phyloP scores from a whole-genome alignment of 208 protist species.

The Leishmania gerbilli region DNA sequence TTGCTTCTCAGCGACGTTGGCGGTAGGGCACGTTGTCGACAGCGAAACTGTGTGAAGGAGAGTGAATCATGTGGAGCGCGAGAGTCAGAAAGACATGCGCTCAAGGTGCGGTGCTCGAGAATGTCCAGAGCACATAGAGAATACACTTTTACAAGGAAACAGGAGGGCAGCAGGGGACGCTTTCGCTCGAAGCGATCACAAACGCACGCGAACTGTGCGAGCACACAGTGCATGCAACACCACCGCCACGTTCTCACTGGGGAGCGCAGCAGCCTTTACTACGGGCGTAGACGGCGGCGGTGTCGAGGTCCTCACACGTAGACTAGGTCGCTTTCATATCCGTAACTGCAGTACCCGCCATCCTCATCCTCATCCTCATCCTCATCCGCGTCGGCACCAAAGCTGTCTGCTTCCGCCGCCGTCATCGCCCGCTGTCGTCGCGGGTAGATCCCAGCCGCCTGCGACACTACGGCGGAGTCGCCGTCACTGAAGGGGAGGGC shows the following conservation, averaged over 20 bases:
- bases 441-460: neutral
- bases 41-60: neutral
- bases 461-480: neutral
- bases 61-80: neutral
- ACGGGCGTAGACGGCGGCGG: neutral
- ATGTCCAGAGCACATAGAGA: neutral
- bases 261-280: too few species aligned
- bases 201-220: neutral
- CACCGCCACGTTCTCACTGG: neutral
- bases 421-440: neutral
- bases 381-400: slow-evolving; percentile 6
- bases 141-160: neutral
- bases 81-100: neutral
- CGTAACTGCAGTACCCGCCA: slow-evolving; percentile 29
- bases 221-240: neutral
- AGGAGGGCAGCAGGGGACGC: neutral
- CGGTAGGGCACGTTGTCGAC: neutral
- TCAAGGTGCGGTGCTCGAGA: neutral
- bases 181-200: neutral
- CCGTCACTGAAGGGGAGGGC: neutral
- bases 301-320: slow-evolving; percentile 7
- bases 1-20: neutral
- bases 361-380: slow-evolving; percentile 20
- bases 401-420: neutral
- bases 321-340: slow-evolving; percentile 13